phyloP scores from a whole-genome alignment of 2,329 filamentous ascomycete genomes.

The Apiospora kogelbergensis region DNA sequence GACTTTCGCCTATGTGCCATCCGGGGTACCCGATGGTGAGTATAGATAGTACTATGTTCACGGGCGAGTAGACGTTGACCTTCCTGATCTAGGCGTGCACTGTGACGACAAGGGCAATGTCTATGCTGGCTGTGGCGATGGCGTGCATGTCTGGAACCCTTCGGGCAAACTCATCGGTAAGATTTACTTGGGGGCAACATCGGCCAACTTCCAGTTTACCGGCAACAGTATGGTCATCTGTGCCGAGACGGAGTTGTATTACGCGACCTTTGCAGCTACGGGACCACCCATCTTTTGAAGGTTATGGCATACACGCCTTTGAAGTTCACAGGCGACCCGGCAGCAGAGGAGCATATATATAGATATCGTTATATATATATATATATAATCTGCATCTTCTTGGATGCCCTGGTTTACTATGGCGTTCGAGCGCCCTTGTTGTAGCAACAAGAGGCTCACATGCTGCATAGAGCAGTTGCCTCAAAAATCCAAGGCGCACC shows the following conservation, averaged over 20 bases:
- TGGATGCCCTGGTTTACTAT: not conserved
- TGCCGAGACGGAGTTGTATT: slow-evolving; percentile 41
- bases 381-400: not conserved
- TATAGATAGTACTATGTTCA: no score
- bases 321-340: not conserved
- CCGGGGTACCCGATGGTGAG: slow-evolving; percentile 58
- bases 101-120: slow-evolving; percentile 55
- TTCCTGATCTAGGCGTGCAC: slow-evolving; percentile 49
- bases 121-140: slow-evolving; percentile 51
- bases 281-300: not conserved
- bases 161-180: slow-evolving; percentile 54
- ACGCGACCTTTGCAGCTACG: slow-evolving; percentile 31
- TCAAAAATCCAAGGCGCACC: not conserved
- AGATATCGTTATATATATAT: no score
- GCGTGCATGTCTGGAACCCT: slow-evolving; percentile 49
- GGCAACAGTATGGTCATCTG: slow-evolving; percentile 42
- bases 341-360: not conserved
- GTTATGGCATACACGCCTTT: not conserved
- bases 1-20: slow-evolving; percentile 55
- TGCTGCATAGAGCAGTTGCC: not conserved
- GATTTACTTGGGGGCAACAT: slow-evolving; percentile 49
- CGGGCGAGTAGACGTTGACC: slow-evolving; percentile 19
- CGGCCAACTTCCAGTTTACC: slow-evolving; percentile 51
- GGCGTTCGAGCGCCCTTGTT: no score
- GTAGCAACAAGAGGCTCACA: not conserved